Evolutionary conservation across 2,329 filamentous ascomycete species (phyloP).

Genomic region (Arthrocladium fulminans): DNA sequence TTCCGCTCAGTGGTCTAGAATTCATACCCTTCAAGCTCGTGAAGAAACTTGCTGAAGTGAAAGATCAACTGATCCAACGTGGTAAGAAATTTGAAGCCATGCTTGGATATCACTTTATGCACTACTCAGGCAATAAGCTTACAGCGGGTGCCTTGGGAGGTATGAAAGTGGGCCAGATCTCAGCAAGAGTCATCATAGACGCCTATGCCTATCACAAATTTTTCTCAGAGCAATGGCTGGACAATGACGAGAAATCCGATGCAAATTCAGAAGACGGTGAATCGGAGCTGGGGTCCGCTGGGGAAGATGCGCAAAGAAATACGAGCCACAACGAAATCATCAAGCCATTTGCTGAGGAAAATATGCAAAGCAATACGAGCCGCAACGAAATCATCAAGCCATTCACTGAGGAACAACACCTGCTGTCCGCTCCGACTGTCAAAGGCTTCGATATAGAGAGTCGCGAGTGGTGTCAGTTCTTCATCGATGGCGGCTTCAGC

Average conservation of each 20-base stretch:
- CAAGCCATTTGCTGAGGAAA: neutral
- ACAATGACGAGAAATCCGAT: slow-evolving; percentile 7
- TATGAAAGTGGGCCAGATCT: slow-evolving; percentile 28
- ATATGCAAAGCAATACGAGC: neutral
- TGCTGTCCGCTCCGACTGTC: neutral
- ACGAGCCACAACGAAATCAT: neutral
- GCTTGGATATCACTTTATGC: slow-evolving; percentile 42
- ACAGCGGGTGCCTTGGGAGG: slow-evolving; percentile 10
- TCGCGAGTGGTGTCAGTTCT: neutral
- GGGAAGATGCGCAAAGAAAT: neutral
- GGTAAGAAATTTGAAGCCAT: slow-evolving; percentile 40
- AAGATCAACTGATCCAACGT: slow-evolving; percentile 33
- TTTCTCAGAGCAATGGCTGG: slow-evolving; percentile 21
- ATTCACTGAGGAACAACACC: neutral
- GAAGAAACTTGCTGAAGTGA: neutral
- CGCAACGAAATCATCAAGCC: neutral
- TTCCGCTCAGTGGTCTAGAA: neutral
- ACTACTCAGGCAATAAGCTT: slow-evolving; percentile 32
- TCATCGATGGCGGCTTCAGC: neutral
- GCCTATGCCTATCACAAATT: slow-evolving; percentile 42
- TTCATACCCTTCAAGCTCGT: neutral
- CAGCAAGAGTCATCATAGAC: slow-evolving; percentile 46
- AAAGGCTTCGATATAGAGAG: slow-evolving; percentile 1
- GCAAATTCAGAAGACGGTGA: slow-evolving; percentile 18
- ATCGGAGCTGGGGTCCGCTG: neutral